Evolutionary conservation across 768 basidiomycete species (phyloP), one percentile per base, ranked within the genome.

Genomic region (Boletus subcaerulescens): DNA sequence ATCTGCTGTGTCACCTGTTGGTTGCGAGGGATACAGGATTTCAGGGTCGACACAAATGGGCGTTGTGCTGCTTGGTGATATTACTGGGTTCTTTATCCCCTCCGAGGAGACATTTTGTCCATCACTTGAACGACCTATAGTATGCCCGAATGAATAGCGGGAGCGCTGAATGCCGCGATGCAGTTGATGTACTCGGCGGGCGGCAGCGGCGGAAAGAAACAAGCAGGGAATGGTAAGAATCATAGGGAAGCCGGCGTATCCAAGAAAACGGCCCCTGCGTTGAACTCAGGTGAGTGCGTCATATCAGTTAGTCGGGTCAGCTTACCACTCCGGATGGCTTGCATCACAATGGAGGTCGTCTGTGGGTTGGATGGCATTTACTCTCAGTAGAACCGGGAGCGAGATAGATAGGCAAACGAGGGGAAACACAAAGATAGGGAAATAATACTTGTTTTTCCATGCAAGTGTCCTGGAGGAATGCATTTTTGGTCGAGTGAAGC

Each of bases 321-420:
- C 79, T 44, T 60, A 87, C 86, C 86, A 87, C 50, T 78, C 65
- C 3, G 84, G 84, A 59, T 74, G 56, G n/a, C 71, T 78, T 32
- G 77, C 76, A 60, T 87, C 86, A 60, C 87, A 88, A 59, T 79
- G 75, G 53, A 89, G 65, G 58, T 79, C 80, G 36, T 84, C 77
- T 1, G 63, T 64, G 5, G 80, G 82, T 35, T 73, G 66, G 4
- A 79, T 73, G 5, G 81, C 74, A 55, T 81, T 62, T 4, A 76
- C 64, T 53, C 66, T 74, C 43, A 83, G 55, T 3, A 82, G 61
- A 20, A 82, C 61, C 0, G 71, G 69, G 17, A 81, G 54, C 45
- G 84, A 76, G 5, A 76, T 60, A 8, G 70, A 68, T 12, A 80
- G 69, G 8, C 77, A 76, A 7, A 75, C 56, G n/a, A 77, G 40